A percentile compares a stretch with the other conserved stretches of the same genome.
phyloP scores from a whole-genome alignment of 768 basidiomycete genomes.

The Leccinum pellstonianum region DNA sequence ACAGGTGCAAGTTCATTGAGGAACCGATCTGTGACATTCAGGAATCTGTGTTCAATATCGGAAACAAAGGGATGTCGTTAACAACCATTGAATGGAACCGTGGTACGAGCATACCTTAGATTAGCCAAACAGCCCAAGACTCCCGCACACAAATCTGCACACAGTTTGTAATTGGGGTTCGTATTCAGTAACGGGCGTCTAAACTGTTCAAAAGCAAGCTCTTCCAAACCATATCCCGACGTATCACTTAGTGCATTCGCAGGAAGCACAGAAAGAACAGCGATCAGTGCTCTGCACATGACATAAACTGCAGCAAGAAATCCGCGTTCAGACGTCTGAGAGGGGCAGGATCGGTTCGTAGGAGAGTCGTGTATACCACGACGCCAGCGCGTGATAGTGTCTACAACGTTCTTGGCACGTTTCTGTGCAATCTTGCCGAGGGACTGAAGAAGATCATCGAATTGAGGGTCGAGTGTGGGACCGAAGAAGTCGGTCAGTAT shows the following conservation, averaged over 20 bases:
- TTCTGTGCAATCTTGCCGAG: constrained; percentile 85
- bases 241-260: constrained; percentile 78
- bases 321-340: constrained; percentile 56
- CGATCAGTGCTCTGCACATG: constrained; percentile 83
- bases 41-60: constrained; percentile 52
- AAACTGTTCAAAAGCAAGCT: constrained; percentile 86
- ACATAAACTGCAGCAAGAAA: constrained; percentile 86
- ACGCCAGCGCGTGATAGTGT: constrained; percentile 86
- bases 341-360: constrained; percentile 30
- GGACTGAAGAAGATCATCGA: constrained; percentile 83
- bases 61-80: not conserved
- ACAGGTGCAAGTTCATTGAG: constrained; percentile 75
- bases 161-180: constrained; percentile 75
- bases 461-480: constrained; percentile 66
- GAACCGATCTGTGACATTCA: constrained; percentile 92
- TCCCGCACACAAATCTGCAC: constrained; percentile 79
- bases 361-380: constrained; percentile 68
- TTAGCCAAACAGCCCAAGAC: constrained; percentile 83
- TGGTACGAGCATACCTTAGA: constrained; percentile 54
- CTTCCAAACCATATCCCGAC: constrained; percentile 79
- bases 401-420: constrained; percentile 79
- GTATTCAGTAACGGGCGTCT: constrained; percentile 59
- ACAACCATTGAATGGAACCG: not conserved
- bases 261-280: constrained; percentile 66
- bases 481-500: constrained; percentile 69